Evolutionary conservation across 257 asterid species (phyloP).

Genomic region (Solanum etuberosum): DNA sequence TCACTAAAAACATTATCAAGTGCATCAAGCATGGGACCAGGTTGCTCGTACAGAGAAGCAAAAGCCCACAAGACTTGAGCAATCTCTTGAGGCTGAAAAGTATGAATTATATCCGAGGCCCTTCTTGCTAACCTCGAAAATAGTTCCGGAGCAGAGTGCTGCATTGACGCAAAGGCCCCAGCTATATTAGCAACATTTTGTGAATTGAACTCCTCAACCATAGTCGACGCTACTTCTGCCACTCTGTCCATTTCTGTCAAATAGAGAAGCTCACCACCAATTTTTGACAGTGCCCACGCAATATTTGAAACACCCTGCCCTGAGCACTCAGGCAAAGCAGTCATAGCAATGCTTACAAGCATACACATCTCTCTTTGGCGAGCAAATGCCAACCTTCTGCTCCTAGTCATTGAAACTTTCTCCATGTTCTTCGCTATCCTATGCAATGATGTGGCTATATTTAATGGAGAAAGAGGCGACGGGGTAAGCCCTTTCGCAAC

Average conservation of each 20-base stretch:
- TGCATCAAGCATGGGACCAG: constrained; percentile 51
- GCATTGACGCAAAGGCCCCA: constrained; percentile 96
- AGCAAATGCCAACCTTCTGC: constrained; percentile 64
- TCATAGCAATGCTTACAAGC: constrained; percentile 96
- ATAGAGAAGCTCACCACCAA: constrained; percentile 93
- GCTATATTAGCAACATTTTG: constrained; percentile 91
- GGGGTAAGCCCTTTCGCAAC: constrained; percentile 90
- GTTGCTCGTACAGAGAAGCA: constrained; percentile 76
- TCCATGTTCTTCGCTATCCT: constrained; percentile 98
- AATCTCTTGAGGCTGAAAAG: constrained; percentile 81
- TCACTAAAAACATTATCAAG: constrained; percentile 43
- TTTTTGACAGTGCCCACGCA: constrained; percentile 88
- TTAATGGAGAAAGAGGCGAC: constrained; percentile 86
- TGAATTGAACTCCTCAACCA: constrained; percentile 66
- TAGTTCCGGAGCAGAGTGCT: constrained; percentile 78
- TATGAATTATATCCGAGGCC: constrained; percentile 47
- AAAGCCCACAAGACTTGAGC: constrained; percentile 93
- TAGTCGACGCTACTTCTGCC: constrained; percentile 74
- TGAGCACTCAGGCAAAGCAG: constrained; percentile 80
- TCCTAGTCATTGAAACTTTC: constrained; percentile 60
- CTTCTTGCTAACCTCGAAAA: constrained; percentile 48
- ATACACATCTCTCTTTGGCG: constrained; percentile 80
- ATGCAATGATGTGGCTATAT: constrained; percentile 82
- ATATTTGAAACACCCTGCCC: constrained; percentile 87
- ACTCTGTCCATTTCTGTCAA: constrained; percentile 90